Evolutionary conservation across 306 rosid species (phyloP).

Genomic region (Crotalaria pallida): DNA sequence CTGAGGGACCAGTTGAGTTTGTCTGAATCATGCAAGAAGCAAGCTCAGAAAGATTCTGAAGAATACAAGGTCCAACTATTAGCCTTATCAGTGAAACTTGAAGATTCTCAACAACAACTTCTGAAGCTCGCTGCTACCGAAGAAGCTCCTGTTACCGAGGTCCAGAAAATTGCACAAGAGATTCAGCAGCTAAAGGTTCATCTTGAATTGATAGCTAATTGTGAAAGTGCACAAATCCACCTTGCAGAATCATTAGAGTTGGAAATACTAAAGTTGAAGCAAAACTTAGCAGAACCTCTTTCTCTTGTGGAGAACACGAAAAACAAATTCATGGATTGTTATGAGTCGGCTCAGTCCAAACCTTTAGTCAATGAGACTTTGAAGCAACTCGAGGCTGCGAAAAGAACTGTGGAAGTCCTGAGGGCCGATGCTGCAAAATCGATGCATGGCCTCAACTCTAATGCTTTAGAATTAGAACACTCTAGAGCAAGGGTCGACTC

Average conservation of each 20-base stretch:
- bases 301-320: constrained; percentile 61
- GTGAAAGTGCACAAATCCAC: constrained; percentile 51
- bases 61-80: constrained; percentile 46
- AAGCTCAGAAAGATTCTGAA: constrained; percentile 61
- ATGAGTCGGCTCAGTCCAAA: constrained; percentile 58
- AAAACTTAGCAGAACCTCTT: constrained; percentile 54
- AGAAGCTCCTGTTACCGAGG: constrained; percentile 44
- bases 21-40: constrained; percentile 61
- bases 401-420: constrained; percentile 55
- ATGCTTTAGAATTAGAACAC: constrained; percentile 49
- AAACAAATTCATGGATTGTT: constrained; percentile 38
- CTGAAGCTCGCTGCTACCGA: constrained; percentile 40
- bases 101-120: constrained; percentile 54
- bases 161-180: constrained; percentile 44
- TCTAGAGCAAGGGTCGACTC: constrained; percentile 44
- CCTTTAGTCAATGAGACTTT: constrained; percentile 59
- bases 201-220: constrained; percentile 50
- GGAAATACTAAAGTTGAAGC: constrained; percentile 55
- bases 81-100: constrained; percentile 49
- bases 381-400: constrained; percentile 73
- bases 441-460: constrained; percentile 36
- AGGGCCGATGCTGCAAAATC: constrained; percentile 54
- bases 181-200: constrained; percentile 63
- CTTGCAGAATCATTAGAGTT: constrained; percentile 37
- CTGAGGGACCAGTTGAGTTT: constrained; percentile 46